Conservation (phyloP, 164 flowering plant genomes). For the Stephania japonica region DNA sequence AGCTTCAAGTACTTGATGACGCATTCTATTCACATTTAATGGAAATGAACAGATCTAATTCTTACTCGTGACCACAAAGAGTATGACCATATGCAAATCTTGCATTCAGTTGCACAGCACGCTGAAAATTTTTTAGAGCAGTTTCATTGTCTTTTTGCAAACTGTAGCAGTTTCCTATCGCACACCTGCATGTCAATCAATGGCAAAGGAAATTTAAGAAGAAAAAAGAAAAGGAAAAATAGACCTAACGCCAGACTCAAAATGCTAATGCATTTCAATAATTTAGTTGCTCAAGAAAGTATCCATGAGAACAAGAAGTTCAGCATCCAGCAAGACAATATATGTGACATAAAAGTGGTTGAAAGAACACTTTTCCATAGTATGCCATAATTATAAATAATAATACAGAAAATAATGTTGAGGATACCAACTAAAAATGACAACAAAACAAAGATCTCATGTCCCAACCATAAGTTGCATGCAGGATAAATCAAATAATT, state of each 20-base stretch:
- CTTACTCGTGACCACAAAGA: conserved; percentile 97
- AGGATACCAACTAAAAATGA: too few species aligned
- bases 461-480: too few species aligned
- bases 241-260: background rate
- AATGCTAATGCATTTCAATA: background rate
- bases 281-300: background rate
- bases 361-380: too few species aligned
- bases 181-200: conserved; percentile 66
- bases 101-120: conserved; percentile 78
- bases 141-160: conserved; percentile 98
- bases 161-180: conserved; percentile 97
- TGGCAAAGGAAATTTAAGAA: conserved; percentile 4
- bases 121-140: conserved; percentile 88
- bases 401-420: too few species aligned
- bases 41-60: background rate
- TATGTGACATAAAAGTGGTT: too few species aligned
- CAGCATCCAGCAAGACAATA: too few species aligned
- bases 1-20: background rate
- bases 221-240: background rate
- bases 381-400: too few species aligned
- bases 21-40: background rate
- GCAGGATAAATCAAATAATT: too few species aligned
- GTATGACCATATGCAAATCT: conserved; percentile 95
- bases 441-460: too few species aligned
- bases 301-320: too few species aligned